These are phyloP conservation scores for Ophiocordyceps camponoti-rufipedis DNA, from an alignment of 2,329 filamentous ascomycete genomes.

Conservation along the genomic window DNA sequence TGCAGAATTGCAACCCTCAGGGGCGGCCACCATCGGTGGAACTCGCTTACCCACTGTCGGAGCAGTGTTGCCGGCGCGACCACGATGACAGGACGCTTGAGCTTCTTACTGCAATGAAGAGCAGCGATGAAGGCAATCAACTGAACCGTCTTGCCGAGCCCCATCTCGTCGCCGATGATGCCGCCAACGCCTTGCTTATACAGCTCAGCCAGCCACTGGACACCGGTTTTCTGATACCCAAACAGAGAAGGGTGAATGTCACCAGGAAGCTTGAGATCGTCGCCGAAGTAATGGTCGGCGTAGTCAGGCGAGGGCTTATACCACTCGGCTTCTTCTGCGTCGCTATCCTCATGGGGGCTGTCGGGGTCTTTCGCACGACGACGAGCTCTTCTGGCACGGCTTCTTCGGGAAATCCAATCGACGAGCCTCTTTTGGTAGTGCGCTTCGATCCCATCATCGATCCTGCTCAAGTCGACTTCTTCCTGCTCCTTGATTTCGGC, in stretches of 20 bases:
- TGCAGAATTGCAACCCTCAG: constrained; percentile 88
- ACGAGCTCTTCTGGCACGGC: constrained; percentile 20
- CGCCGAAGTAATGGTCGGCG: constrained; percentile 56
- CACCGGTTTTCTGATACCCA: constrained; percentile 91
- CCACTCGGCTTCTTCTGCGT: constrained; percentile 45
- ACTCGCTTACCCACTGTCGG: constrained; percentile 96
- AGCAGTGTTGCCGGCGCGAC: constrained; percentile 90
- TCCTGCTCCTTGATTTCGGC: constrained; percentile 15
- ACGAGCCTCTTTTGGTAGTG: constrained; percentile 60
- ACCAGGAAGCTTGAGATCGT: constrained; percentile 65
- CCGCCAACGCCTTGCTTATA: constrained; percentile 81
- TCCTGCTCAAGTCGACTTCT: constrained; percentile 30
- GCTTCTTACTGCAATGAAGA: constrained; percentile 75
- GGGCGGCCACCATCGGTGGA: constrained; percentile 99
- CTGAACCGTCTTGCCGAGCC: constrained; percentile 78
- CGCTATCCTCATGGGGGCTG: constrained; percentile 20
- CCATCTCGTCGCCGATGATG: constrained; percentile 96
- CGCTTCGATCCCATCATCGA: constrained; percentile 80
- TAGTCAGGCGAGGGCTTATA: constrained; percentile 71
- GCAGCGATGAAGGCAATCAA: constrained; percentile 67
- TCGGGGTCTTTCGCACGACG: constrained; percentile 16
- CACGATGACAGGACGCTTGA: constrained; percentile 72
- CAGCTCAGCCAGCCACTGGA: constrained; percentile 89
- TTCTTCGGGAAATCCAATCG: constrained; percentile 47
- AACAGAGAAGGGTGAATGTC: constrained; percentile 88